Evolutionary conservation across 2,329 filamentous ascomycete species (phyloP), one percentile per base, ranked within the genome.

Genomic region (Talaromyces islandicus): DNA sequence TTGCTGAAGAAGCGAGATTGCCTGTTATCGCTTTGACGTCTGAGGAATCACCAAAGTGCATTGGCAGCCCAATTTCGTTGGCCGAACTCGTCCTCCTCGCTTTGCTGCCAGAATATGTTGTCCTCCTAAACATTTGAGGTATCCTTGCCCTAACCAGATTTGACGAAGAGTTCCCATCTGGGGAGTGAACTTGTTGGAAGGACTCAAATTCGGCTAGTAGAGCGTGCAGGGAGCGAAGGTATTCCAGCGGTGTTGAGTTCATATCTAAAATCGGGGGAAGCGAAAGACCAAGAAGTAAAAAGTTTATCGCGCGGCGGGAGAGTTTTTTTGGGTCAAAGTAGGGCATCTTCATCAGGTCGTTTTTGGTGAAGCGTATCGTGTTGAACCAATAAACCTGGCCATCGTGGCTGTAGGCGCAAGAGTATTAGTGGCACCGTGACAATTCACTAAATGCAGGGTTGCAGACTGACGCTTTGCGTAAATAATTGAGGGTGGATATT

Each of bases 321-420:
- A 97, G 85, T 71, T 93, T 94, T 64, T 89, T 87, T 4, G 86
- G 80, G 61, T 95, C 90, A 71, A 95, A 93, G 71, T 91, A 96
- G 52, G 93, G 88, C 79, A 97, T 88, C 70, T 88, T 87, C 56
- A 84, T 80, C 35, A 97, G 82, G 73, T 96, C 91, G 30, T 85
- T 75, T 69, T 91, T 89, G 65, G 92, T 90, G 76, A 96, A 96
- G 70, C 96, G 89, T 62, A 96, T 85, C 0, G 94, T 97, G 77
- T 97, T 97, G 81, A 97, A 97, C 92, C 94, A 97, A 79, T 96
- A 97, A 48, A 96, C 87, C 61, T 91, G 88, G 62, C 93, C 92
- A 77, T 97, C 92, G 71, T 99, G 92, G 29, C 91, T 96, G 71
- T 56, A 58, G 19, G 53, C 29, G 50, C 46, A 51, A 41, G 10